These are phyloP conservation scores for Trametes hirsuta DNA, from an alignment of 1,284 basidiomycete genomes.

Conservation along the genomic window DNA sequence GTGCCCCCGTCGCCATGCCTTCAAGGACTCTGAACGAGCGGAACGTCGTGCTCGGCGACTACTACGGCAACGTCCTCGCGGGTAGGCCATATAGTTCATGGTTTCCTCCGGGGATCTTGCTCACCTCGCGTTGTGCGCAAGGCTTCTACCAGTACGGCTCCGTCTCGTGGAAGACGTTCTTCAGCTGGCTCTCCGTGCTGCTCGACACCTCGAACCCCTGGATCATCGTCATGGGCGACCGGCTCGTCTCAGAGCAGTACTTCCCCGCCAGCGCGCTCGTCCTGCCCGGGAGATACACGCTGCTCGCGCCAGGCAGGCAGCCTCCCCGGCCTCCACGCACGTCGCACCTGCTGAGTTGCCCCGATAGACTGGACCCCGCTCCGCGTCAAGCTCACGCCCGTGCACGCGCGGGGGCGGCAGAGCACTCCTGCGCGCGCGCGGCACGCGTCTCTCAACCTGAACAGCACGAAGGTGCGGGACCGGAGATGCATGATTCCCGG, in stretches of 20 bases:
- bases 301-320: constrained; percentile 11
- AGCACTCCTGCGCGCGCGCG: neutral
- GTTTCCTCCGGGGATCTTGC: neutral
- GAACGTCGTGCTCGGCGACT: constrained; percentile 16
- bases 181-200: constrained; percentile 13
- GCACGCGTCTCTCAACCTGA: neutral
- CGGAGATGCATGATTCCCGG: constrained; percentile 25
- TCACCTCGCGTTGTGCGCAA: neutral
- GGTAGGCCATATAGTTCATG: neutral
- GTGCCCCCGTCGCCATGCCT: neutral
- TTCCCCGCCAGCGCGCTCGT: constrained; percentile 11
- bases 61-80: constrained; percentile 10
- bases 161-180: constrained; percentile 14
- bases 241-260: constrained; percentile 8
- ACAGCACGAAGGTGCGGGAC: constrained; percentile 11
- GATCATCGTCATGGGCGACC: constrained; percentile 17
- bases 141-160: constrained; percentile 23
- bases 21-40: neutral
- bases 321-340: neutral
- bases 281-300: constrained; percentile 18
- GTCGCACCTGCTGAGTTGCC: neutral
- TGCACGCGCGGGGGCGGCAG: constrained; percentile 9
- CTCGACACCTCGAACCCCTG: constrained; percentile 12
- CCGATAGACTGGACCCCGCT: constrained; percentile 12
- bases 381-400: constrained; percentile 2